These are phyloP conservation scores for Botryobasidium botryosum DNA, from an alignment of 768 basidiomycete genomes.

Conservation along the genomic window DNA sequence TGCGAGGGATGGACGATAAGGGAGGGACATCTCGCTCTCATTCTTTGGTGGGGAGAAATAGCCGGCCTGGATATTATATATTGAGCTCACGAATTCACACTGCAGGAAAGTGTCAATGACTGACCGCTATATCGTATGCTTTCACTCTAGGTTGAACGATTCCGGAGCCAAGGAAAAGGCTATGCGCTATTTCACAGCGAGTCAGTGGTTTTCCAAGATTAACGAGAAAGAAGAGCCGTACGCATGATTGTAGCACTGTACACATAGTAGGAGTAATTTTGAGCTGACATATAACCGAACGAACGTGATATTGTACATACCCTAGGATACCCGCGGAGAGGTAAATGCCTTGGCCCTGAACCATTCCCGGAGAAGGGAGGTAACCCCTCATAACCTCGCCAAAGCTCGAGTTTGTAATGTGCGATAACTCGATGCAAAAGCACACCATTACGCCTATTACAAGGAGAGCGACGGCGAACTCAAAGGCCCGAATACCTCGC, in stretches of 20 bases:
- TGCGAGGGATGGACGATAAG: slow-evolving; percentile 1
- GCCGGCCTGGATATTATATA: neutral
- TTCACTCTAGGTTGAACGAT: neutral
- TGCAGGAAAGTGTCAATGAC: neutral
- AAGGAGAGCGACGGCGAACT: slow-evolving; percentile 6
- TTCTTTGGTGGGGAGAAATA: neutral
- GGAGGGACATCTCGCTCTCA: too few relatives aligned
- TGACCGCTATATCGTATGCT: slow-evolving; percentile 3
- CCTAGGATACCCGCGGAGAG: slow-evolving; percentile 13
- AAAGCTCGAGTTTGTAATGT: slow-evolving; percentile 22
- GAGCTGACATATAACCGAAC: too few relatives aligned
- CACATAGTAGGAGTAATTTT: too few relatives aligned
- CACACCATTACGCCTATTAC: slow-evolving; percentile 23
- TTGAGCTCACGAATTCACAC: neutral
- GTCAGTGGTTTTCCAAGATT: too few relatives aligned
- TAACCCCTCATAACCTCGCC: slow-evolving; percentile 25
- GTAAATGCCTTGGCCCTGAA: slow-evolving; percentile 11
- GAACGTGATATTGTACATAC: too few relatives aligned
- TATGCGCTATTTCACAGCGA: slow-evolving; percentile 34
- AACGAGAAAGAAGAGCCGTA: too few relatives aligned
- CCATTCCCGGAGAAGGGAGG: slow-evolving; percentile 18
- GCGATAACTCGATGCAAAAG: slow-evolving; percentile 26
- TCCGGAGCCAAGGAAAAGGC: slow-evolving; percentile 18
- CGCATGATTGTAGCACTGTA: too few relatives aligned
- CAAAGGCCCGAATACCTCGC: slow-evolving; percentile 6